Percentiles rank a stretch among this genome's conserved stretches.
Evolutionary conservation across 768 basidiomycete genomes (phyloP).

Genomic region (Tubosaeta sp.): DNA sequence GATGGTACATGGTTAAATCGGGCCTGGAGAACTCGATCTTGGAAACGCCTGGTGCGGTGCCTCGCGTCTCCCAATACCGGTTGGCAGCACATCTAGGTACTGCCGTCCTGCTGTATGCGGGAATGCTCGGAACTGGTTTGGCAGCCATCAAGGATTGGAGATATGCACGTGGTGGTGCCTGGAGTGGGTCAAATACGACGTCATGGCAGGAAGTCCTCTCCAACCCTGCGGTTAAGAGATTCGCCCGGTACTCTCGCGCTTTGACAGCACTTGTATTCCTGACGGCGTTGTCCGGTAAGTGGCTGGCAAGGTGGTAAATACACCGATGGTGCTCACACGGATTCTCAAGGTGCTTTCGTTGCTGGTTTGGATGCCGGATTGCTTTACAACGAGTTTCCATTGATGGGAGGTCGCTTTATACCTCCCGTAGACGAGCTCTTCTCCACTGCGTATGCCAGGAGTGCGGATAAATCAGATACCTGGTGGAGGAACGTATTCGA

Average conservation of each 20-base stretch:
- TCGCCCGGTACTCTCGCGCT: constrained; percentile 54
- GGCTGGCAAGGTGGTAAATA: not conserved
- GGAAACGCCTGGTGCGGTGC: constrained; percentile 77
- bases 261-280: constrained; percentile 79
- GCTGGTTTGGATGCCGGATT: constrained; percentile 96
- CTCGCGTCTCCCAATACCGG: constrained; percentile 94
- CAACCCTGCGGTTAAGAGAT: constrained; percentile 54
- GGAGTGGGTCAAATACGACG: constrained; percentile 50
- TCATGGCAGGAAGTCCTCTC: constrained; percentile 45
- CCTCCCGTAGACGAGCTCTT: constrained; percentile 85
- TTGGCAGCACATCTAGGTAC: constrained; percentile 93
- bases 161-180: constrained; percentile 51
- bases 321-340: constrained; percentile 1
- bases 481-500: constrained; percentile 97
- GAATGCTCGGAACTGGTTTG: constrained; percentile 84
- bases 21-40: constrained; percentile 83
- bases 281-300: constrained; percentile 86
- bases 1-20: constrained; percentile 99
- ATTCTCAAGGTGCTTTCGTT: constrained; percentile 82
- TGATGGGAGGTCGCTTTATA: constrained; percentile 85
- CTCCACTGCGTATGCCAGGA: constrained; percentile 69
- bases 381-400: constrained; percentile 96
- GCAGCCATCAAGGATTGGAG: constrained; percentile 76
- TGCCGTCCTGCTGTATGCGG: constrained; percentile 86
- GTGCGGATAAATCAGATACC: constrained; percentile 62